phyloP scores from a whole-genome alignment of 2,329 filamentous ascomycete species.

The Sarocladiaceae sp. region DNA sequence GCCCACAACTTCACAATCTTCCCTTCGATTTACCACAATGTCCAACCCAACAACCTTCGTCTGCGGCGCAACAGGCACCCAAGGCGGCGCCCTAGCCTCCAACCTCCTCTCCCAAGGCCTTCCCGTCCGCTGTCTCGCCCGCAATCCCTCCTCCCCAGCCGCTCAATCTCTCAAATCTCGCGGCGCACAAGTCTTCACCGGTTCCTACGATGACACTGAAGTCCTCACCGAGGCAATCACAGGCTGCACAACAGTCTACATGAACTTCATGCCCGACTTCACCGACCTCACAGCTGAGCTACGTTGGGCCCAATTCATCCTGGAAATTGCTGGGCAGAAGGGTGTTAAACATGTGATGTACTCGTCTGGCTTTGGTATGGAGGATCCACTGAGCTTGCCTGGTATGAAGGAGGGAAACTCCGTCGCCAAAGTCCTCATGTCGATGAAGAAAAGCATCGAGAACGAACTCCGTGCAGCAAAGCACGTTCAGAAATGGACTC shows the following conservation, averaged over 20 bases:
- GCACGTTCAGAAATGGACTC: constrained; percentile 38
- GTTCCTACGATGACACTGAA: constrained; percentile 27
- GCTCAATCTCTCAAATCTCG: constrained; percentile 23
- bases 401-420: constrained; percentile 22
- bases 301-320: constrained; percentile 24
- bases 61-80: constrained; percentile 33
- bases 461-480: constrained; percentile 27
- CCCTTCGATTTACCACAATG: constrained; percentile 18
- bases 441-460: constrained; percentile 41
- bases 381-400: constrained; percentile 22
- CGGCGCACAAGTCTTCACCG: constrained; percentile 28
- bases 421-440: constrained; percentile 24
- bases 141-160: constrained; percentile 23
- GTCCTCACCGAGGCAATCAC: constrained; percentile 24
- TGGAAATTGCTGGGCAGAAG: constrained; percentile 31
- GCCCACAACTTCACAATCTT: constrained; percentile 17
- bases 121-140: constrained; percentile 28
- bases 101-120: constrained; percentile 27
- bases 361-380: constrained; percentile 27
- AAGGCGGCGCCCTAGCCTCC: constrained; percentile 31
- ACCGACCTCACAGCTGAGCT: constrained; percentile 24
- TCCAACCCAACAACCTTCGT: constrained; percentile 30
- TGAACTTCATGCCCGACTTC: constrained; percentile 29
- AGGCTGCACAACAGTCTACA: constrained; percentile 27
- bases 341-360: constrained; percentile 34